Conservation (phyloP, 352 stramenopile species). For the Sclerospora graminicola region DNA sequence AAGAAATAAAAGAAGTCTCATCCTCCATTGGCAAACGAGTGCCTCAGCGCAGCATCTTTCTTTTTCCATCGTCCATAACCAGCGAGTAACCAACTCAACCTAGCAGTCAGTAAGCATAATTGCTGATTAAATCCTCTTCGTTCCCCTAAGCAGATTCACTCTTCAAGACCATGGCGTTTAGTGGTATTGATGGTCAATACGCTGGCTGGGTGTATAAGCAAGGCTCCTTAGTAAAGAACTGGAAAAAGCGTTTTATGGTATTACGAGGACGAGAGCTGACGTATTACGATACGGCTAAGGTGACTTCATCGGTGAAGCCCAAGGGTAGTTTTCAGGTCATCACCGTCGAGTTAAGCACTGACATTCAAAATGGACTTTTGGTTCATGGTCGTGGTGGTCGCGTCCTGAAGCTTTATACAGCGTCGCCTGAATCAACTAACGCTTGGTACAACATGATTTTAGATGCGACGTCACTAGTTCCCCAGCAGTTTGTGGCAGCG, state of each 20-base stretch:
- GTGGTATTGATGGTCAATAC: conserved; percentile 42
- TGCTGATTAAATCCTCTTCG: no score
- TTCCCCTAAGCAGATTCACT: no score
- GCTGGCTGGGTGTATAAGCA: conserved; percentile 81
- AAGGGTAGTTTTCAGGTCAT: conserved; percentile 81
- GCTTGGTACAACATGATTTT: conserved; percentile 70
- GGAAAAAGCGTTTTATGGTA: conserved; percentile 85
- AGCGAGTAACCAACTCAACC: no score
- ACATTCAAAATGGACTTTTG: conserved; percentile 76
- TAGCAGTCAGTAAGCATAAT: no score
- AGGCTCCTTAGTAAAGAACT: conserved; percentile 66
- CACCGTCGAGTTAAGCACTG: conserved; percentile 67
- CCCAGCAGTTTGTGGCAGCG: conserved; percentile 12
- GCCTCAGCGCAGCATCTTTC: not conserved
- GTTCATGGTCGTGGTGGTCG: conserved; percentile 69
- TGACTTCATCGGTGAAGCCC: conserved; percentile 48
- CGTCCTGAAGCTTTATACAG: conserved; percentile 84
- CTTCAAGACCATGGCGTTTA: conserved; percentile 28
- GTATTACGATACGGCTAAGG: conserved; percentile 71
- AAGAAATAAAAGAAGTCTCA: no score
- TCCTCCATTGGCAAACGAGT: not conserved
- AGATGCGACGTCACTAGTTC: conserved; percentile 30
- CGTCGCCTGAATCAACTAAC: conserved; percentile 54
- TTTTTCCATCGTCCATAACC: not conserved
- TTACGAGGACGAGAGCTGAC: conserved; percentile 67